Evolutionary conservation across 371 early-diverging fungal genomes (phyloP), one percentile per base, ranked within the genome.

Genomic region (Ordospora colligata): DNA sequence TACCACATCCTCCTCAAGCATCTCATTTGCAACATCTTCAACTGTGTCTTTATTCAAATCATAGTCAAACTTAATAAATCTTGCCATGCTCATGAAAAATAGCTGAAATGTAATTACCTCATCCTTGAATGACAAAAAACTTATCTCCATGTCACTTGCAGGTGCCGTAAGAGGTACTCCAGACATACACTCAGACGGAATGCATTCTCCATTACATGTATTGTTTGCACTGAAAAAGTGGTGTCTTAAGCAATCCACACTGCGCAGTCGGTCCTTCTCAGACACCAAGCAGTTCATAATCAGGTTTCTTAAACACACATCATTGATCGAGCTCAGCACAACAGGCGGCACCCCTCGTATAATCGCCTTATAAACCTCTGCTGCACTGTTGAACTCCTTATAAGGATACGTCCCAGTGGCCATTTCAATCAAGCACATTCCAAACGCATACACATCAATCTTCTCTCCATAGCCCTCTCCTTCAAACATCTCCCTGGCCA

Each of bases 381-480:
- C 89, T 23, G 90, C 90, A 80, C 91, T 91, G 40, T 87, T 88
- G 78, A 91, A 91, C 78, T 93, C 92, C 46, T 85, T 86, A 83
- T 92, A 92, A 8, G 93, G 92, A 83, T 90, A 91, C 80, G 90
- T 90, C 63, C 90, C 89, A 7, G 92, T 92, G 22, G 87, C 90
- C 88, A 92, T 91, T 82, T 93, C 92, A 42, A 92, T 83, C 19
- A 92, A 84, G 78, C 89, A 89, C 91, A 93, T 90, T 73, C 93
- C 93, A 86, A 92, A 93, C 19, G 93, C 91, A 85, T 92, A 93
- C 27, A 92, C 89, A 83, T 93, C 92, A 64, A 89, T 87, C 81
- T 91, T 91, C 76, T 91, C 92, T 69, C 90, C 89, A 73, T 93
- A 92, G 45, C 79, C 82, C 84, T 92, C 88, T 79, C 92, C 92